Evolutionary conservation across 805 yeast genomes (phyloP).

Genomic region (Cyberlindnera petersonii): DNA sequence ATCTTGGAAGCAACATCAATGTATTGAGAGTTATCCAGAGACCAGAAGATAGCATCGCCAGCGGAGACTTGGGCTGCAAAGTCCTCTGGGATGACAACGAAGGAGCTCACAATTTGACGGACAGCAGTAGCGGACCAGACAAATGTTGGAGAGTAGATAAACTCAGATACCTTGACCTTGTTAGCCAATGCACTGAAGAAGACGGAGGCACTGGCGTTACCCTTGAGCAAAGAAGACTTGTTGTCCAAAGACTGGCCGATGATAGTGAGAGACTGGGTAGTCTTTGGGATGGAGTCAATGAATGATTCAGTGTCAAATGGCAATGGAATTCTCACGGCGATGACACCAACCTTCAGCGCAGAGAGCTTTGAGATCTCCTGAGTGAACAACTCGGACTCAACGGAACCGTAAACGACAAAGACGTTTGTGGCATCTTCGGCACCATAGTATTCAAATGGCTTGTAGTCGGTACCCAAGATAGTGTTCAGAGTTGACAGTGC

Average conservation of each 20-base stretch:
- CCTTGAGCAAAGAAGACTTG: conserved; percentile 46
- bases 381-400: conserved; percentile 54
- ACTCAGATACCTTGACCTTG: conserved; percentile 45
- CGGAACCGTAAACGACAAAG: conserved; percentile 78
- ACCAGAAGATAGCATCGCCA: conserved; percentile 53
- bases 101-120: conserved; percentile 44
- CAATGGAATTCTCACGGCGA: conserved; percentile 71
- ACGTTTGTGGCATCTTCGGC: conserved; percentile 58
- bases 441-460: conserved; percentile 72
- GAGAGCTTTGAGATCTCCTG: conserved; percentile 33
- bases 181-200: conserved; percentile 39
- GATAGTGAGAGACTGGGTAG: conserved; percentile 60
- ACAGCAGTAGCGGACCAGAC: conserved; percentile 55
- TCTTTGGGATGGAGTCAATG: conserved; percentile 50
- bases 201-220: conserved; percentile 71
- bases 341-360: conserved; percentile 47
- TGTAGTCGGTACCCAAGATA: conserved; percentile 48
- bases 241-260: conserved; percentile 51
- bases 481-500: conserved; percentile 51
- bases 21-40: conserved; percentile 57
- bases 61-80: conserved; percentile 12
- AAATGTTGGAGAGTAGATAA: conserved; percentile 46
- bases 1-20: conserved; percentile 57
- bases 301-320: conserved; percentile 73
- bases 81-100: conserved; percentile 30